Evolutionary conservation across 352 stramenopile species (phyloP), one percentile per base, ranked within the genome.

Genomic region (Pythium scleroteichum): DNA sequence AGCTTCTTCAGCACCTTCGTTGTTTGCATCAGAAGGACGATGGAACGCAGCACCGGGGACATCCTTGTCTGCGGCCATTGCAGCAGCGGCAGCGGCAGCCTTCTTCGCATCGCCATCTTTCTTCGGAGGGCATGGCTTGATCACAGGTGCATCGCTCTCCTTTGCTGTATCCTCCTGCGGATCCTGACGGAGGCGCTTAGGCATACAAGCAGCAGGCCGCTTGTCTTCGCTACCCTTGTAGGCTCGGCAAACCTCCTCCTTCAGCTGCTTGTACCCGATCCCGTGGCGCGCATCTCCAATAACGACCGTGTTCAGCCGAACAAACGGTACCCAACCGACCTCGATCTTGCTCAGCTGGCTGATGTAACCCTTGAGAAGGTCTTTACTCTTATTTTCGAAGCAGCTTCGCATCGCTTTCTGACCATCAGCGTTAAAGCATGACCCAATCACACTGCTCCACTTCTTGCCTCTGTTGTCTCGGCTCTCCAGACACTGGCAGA

Each of bases 111-210:
- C 65, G 24, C 63, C 68, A 17, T 85, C 74, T 47, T 87, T 86
- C 76, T 90, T 90, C 4, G 79, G 76, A 40, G 77, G 73, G 51
- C 82, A 92, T 1, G 82, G 82, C 47, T 89, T 89, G 49, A 92
- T 78, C 10, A 75, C 67, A 6, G 69, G 62, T 10, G 76, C 69
- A 10, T 78, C 67, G 2, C 61, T 62, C 23, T 73, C 52, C 52
- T 84, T 78, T 12, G 68, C 45, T 22, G 73, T 51, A 3, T 72
- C 69, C 12, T 64, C 26, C 1, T 38, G 48, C 13, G 66, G 53
- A 46, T 82, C 66, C 19, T 85, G 68, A 4, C 82, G 82, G 41
- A 92, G 76, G 17, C 71, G 78, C 64, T 92, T 90, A 4, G 71
- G 71, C 47, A 79, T 69, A 26, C 82, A 92, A n/a, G 62, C 76